Conservation (phyloP, 1,284 basidiomycete genomes). For the Tetrapyrgos nigripes region DNA sequence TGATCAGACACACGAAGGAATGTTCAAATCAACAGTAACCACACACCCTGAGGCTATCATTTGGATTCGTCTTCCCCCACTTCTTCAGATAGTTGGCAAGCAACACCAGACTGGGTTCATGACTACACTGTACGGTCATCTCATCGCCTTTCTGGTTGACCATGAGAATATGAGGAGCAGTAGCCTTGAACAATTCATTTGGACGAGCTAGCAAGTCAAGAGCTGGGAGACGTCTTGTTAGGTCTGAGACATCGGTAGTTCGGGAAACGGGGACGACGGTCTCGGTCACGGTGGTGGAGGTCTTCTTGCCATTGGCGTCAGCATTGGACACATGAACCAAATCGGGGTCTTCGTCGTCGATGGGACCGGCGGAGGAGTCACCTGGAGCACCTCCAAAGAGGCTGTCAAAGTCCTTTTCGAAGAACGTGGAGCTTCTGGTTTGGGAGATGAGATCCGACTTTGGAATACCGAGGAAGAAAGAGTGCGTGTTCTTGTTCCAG, state of each 20-base stretch:
- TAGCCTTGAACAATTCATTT: conserved; percentile 34
- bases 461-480: conserved; percentile 39
- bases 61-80: conserved; percentile 36
- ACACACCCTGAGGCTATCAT: conserved; percentile 34
- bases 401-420: conserved; percentile 40
- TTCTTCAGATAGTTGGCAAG: conserved; percentile 40
- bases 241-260: neutral
- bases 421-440: conserved; percentile 31
- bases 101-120: conserved; percentile 37
- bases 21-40: neutral
- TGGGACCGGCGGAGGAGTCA: neutral
- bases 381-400: conserved; percentile 26
- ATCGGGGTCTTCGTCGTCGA: conserved; percentile 29
- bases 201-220: conserved; percentile 37
- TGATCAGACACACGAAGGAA: neutral
- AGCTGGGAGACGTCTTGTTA: conserved; percentile 29
- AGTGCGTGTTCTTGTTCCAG: conserved; percentile 32
- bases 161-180: conserved; percentile 36
- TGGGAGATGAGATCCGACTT: conserved; percentile 31
- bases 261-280: too few species aligned
- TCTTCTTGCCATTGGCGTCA: neutral
- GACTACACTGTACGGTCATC: conserved; percentile 37
- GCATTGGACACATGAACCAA: conserved; percentile 37
- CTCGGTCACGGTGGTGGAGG: too few species aligned
- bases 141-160: conserved; percentile 30